phyloP scores from a whole-genome alignment of 176 grass and related monocot species.

The Musa troglodytarum region DNA sequence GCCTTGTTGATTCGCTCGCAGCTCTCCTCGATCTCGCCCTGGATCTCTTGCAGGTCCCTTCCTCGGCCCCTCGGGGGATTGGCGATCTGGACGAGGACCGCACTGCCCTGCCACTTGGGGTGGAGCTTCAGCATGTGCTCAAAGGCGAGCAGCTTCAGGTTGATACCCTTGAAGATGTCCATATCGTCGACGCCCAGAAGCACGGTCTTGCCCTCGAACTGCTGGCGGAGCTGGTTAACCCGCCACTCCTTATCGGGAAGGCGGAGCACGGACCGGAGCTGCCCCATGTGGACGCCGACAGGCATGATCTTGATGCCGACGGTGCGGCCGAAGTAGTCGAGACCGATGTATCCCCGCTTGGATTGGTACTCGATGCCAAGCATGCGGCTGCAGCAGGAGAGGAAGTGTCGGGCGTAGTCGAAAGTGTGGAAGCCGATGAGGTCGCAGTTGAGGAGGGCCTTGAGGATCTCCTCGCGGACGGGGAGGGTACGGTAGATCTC shows the following conservation, averaged over 20 bases:
- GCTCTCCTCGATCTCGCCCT: background rate
- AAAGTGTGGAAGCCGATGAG: slow-evolving; percentile 23
- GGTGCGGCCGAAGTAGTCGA: slow-evolving; percentile 17
- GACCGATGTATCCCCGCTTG: slow-evolving; percentile 13
- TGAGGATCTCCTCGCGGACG: slow-evolving; percentile 14
- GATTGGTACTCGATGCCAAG: slow-evolving; percentile 16
- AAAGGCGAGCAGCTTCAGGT: slow-evolving; percentile 17
- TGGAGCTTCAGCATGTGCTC: slow-evolving; percentile 10
- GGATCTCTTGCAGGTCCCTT: background rate
- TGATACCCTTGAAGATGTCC: slow-evolving; percentile 22
- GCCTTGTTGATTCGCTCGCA: background rate
- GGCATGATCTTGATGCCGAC: slow-evolving; percentile 20
- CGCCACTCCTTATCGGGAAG: background rate
- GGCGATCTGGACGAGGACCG: slow-evolving; percentile 18
- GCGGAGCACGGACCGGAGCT: slow-evolving; percentile 8
- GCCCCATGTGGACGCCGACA: slow-evolving; percentile 9
- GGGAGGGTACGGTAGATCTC: slow-evolving; percentile 18
- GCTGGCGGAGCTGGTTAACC: background rate
- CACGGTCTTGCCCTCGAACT: slow-evolving; percentile 10
- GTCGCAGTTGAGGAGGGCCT: slow-evolving; percentile 11
- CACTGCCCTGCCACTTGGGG: slow-evolving; percentile 6
- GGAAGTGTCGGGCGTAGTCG: slow-evolving; percentile 18
- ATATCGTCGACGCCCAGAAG: slow-evolving; percentile 15
- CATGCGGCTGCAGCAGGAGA: slow-evolving; percentile 22
- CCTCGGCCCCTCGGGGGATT: slow-evolving; percentile 7